A percentile compares a stretch with the other conserved stretches of the same genome.
Conservation (phyloP, 1,284 basidiomycete genomes). For the Naganishia cerealis region DNA sequence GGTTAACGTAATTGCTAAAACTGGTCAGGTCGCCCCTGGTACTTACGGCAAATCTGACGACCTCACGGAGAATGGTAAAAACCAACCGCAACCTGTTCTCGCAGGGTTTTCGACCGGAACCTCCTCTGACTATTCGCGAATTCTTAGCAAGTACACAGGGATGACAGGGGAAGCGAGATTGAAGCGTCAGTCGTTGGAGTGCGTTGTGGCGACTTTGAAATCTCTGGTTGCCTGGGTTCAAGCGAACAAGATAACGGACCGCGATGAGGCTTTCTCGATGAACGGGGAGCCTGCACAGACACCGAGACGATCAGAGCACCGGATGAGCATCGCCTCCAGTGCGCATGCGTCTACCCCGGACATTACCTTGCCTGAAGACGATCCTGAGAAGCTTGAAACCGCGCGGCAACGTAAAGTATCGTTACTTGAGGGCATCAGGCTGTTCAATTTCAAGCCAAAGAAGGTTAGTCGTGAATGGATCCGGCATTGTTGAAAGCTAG, state of each 20-base stretch:
- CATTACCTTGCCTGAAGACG: slow-evolving; percentile 62
- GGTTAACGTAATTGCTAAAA: slow-evolving; percentile 91
- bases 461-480: slow-evolving; percentile 58
- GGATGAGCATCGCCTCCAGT: slow-evolving; percentile 38
- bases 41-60: slow-evolving; percentile 55
- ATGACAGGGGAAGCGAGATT: slow-evolving; percentile 77
- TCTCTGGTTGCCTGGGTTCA: slow-evolving; percentile 74
- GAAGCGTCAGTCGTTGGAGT: slow-evolving; percentile 83
- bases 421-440: slow-evolving; percentile 89
- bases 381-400: slow-evolving; percentile 89
- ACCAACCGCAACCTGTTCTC: slow-evolving; percentile 35
- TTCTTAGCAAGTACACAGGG: slow-evolving; percentile 61
- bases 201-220: slow-evolving; percentile 78
- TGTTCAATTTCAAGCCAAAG: slow-evolving; percentile 98
- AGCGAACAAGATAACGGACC: slow-evolving; percentile 20
- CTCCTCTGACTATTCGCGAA: slow-evolving; percentile 30
- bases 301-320: slow-evolving; percentile 37
- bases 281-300: slow-evolving; percentile 38
- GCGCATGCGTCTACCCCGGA: slow-evolving; percentile 68
- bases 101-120: slow-evolving; percentile 21
- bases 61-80: slow-evolving; percentile 39
- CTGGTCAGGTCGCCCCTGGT: slow-evolving; percentile 70
- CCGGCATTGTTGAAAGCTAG: slow-evolving; percentile 10
- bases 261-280: slow-evolving; percentile 16
- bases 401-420: slow-evolving; percentile 97